Base-by-base conservation (phyloP, 805 yeast species). In the Ogataea siamensis region DNA sequence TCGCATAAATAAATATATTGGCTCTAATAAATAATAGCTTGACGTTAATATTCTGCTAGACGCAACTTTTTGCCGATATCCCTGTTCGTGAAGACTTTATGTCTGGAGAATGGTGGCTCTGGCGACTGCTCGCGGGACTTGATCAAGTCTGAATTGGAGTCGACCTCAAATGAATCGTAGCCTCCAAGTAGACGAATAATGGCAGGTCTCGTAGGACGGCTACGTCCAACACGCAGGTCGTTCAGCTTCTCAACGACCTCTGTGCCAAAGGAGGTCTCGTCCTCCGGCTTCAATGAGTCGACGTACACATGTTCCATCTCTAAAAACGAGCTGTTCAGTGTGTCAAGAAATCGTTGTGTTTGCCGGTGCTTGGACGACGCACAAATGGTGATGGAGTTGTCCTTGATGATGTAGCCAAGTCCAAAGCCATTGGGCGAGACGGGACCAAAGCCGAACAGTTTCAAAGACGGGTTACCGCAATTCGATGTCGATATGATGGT, bases 381-480 rank as follows among this genome's bases (percentile, higher is more conserved):
- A 34, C 95, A 87, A 7, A 88, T 74, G 2, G 88, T 76, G 18
- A 88, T 76, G 14, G 87, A 78, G 54, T 87, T 85, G 28, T 70
- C 76, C 59, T 89, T 87, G 50, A 88, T 83, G 49, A 88, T 86
- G 58, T 88, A 88, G 4, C 95, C 96, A 24, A 88, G 74, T n/a
- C 96, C 96, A 60, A 83, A 87, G 3, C 97, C 97, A 54, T 86
- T 89, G 32, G 87, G 83, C 10, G 83, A 71, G 2, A 87, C 89
- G 3, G 97, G 96, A 3, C 96, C 94, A 55, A 88, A 88, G 0
- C 97, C 97, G 66, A 88, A 88, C 34, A 83, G 69, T 46, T 83
- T 80, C 40, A 88, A 68, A 1, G 95, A 83, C 5, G 95, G 95
- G 58, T 88, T 88, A 25, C 96, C 96, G 66, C 97, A 88, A 61